Percentiles rank a stretch among this genome's conserved stretches.
phyloP scores from a whole-genome alignment of 1,139 yeast species.

The Wickerhamiella pararugosa region DNA sequence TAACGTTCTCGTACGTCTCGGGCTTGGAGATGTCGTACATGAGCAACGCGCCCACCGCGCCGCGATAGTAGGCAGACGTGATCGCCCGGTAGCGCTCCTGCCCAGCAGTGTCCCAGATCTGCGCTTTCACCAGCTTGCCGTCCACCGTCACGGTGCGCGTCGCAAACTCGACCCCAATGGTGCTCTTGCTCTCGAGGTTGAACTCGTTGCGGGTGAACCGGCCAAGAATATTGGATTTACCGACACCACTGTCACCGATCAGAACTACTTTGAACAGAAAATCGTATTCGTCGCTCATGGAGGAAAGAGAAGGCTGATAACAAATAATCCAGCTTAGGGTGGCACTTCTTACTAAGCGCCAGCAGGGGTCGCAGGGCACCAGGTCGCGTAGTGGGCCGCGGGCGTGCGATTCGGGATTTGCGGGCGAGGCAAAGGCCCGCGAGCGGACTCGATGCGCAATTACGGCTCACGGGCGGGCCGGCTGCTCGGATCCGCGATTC shows the following conservation, averaged over 20 bases:
- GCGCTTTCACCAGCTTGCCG: constrained; percentile 91
- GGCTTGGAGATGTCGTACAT: constrained; percentile 93
- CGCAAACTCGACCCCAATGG: constrained; percentile 97
- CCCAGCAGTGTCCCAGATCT: constrained; percentile 99
- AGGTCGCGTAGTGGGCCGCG: no score
- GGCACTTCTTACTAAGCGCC: no score
- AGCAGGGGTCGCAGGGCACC: no score
- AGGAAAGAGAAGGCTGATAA: constrained; percentile 2
- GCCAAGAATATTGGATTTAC: constrained; percentile 84
- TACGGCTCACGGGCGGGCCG: no score
- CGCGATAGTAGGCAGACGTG: constrained; percentile 93
- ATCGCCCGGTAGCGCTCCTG: constrained; percentile 97
- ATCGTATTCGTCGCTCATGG: constrained; percentile 66
- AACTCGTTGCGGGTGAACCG: constrained; percentile 93
- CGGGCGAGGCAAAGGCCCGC: no score
- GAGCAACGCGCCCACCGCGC: constrained; percentile 94
- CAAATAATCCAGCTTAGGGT: no score
- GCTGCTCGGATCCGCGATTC: no score
- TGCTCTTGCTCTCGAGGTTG: constrained; percentile 83
- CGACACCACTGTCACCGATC: constrained; percentile 97
- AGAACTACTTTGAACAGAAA: constrained; percentile 86
- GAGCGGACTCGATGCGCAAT: no score
- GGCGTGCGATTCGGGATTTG: no score
- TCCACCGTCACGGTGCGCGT: constrained; percentile 91
- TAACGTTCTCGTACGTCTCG: constrained; percentile 82